Evolutionary conservation across 768 basidiomycete species (phyloP).

Genomic region (Grammothele lineata): DNA sequence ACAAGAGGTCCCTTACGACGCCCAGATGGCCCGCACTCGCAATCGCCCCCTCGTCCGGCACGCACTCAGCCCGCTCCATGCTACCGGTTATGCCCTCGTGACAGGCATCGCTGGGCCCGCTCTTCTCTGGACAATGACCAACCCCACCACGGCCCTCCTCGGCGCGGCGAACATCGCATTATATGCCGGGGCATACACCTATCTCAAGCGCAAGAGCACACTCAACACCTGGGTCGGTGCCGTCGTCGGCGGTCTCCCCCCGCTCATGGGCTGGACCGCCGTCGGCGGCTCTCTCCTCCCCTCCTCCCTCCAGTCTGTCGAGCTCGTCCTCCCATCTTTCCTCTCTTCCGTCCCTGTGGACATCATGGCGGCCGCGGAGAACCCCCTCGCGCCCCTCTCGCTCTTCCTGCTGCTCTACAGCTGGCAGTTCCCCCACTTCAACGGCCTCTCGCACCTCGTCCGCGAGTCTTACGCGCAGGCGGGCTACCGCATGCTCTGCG

Average conservation of each 20-base stretch:
- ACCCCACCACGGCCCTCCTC: slow-evolving; percentile 79
- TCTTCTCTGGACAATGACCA: slow-evolving; percentile 78
- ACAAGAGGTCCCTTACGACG: slow-evolving; percentile 92
- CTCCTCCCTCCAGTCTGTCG: slow-evolving; percentile 39
- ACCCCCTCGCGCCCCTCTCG: slow-evolving; percentile 75
- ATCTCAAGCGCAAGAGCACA: slow-evolving; percentile 78
- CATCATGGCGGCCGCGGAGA: slow-evolving; percentile 52
- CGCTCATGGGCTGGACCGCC: slow-evolving; percentile 98
- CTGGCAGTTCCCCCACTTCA: slow-evolving; percentile 99
- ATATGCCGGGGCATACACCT: slow-evolving; percentile 91
- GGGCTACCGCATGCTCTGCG: slow-evolving; percentile 90
- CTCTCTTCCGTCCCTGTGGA: slow-evolving; percentile 34
- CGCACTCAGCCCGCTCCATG: slow-evolving; percentile 83
- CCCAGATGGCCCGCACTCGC: slow-evolving; percentile 92
- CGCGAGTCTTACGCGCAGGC: slow-evolving; percentile 88
- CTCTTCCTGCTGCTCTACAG: slow-evolving; percentile 85
- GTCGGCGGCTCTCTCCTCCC: slow-evolving; percentile 79
- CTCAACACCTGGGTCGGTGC: slow-evolving; percentile 94
- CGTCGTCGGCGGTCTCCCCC: slow-evolving; percentile 88
- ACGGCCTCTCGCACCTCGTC: slow-evolving; percentile 82
- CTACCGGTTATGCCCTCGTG: slow-evolving; percentile 66
- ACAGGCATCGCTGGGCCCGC: slow-evolving; percentile 79
- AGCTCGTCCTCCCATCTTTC: slow-evolving; percentile 60
- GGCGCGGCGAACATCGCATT: slow-evolving; percentile 82
- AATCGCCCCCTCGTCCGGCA: slow-evolving; percentile 81